A percentile compares a stretch with the other conserved stretches of the same genome.
Evolutionary conservation across 164 flowering plant species (phyloP).

Genomic region (Tetracentron sinense): DNA sequence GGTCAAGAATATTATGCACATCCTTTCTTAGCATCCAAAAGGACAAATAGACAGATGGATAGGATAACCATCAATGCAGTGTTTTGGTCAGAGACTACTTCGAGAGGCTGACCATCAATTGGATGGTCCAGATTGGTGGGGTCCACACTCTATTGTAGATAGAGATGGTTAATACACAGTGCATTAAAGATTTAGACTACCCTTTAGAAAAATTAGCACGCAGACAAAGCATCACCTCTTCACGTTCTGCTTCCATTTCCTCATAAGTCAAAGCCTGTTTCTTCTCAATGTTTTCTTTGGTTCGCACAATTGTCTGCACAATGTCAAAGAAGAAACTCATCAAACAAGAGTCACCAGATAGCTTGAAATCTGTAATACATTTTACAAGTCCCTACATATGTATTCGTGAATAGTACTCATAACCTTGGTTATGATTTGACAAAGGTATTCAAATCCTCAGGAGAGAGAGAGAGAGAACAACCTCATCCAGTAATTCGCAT

Average conservation of each 20-base stretch:
- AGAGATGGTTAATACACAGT: not conserved
- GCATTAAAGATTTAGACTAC: no score
- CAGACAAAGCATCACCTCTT: conserved; percentile 53
- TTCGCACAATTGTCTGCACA: conserved; percentile 66
- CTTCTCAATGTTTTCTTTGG: conserved; percentile 88
- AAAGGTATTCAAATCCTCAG: not conserved
- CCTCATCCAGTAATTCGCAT: conserved; percentile 82
- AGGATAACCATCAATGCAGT: not conserved
- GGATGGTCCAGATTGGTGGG: not conserved
- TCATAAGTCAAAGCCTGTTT: conserved; percentile 94
- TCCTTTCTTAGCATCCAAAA: not conserved
- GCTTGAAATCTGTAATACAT: not conserved
- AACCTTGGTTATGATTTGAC: no score
- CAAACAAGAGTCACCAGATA: conserved; percentile 1
- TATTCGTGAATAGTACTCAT: no score
- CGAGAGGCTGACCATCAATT: not conserved
- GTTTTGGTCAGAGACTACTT: not conserved
- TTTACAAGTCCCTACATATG: not conserved
- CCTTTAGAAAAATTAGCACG: not conserved
- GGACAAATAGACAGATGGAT: not conserved
- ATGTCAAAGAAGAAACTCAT: conserved; percentile 6
- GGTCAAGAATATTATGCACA: not conserved
- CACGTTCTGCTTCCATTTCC: conserved; percentile 93
- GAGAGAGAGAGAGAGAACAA: conserved; percentile 12
- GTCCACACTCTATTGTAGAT: not conserved